Conservation (phyloP, 2,329 filamentous ascomycete species). For the Aspergillus carbonarius region DNA sequence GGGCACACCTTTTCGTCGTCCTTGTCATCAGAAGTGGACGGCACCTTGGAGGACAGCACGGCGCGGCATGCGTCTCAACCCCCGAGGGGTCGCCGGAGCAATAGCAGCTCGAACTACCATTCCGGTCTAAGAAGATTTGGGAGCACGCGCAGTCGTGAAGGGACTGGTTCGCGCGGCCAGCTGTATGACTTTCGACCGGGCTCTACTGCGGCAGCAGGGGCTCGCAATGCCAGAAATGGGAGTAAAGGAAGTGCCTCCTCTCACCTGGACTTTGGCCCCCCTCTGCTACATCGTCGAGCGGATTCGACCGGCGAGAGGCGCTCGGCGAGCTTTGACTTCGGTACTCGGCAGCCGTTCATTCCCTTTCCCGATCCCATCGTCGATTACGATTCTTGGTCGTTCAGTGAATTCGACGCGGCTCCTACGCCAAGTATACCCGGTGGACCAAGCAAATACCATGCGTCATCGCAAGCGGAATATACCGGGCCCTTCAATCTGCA, state of each 20-base stretch:
- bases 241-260: slow-evolving; percentile 76
- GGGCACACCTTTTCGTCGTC: slow-evolving; percentile 63
- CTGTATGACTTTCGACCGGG: slow-evolving; percentile 34
- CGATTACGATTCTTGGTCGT: slow-evolving; percentile 26
- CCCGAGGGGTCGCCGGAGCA: slow-evolving; percentile 65
- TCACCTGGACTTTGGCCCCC: slow-evolving; percentile 69
- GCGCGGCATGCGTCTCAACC: slow-evolving; percentile 44
- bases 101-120: slow-evolving; percentile 74
- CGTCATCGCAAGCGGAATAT: slow-evolving; percentile 41
- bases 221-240: slow-evolving; percentile 53
- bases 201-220: slow-evolving; percentile 22
- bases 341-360: slow-evolving; percentile 36
- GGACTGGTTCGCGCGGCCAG: slow-evolving; percentile 39
- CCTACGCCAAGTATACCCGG: slow-evolving; percentile 81
- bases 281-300: slow-evolving; percentile 34
- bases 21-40: slow-evolving; percentile 57
- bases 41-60: slow-evolving; percentile 37
- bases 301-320: slow-evolving; percentile 36
- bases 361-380: slow-evolving; percentile 41
- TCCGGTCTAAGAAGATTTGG: slow-evolving; percentile 61
- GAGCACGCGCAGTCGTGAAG: slow-evolving; percentile 54
- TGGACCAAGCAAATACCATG: slow-evolving; percentile 64
- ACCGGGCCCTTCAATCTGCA: slow-evolving; percentile 21
- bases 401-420: slow-evolving; percentile 69
- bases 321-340: slow-evolving; percentile 48